Evolutionary conservation across 495 filamentous ascomycete species (phyloP), one percentile per base, ranked within the genome.

Genomic region (Parathielavia hyrcaniae): DNA sequence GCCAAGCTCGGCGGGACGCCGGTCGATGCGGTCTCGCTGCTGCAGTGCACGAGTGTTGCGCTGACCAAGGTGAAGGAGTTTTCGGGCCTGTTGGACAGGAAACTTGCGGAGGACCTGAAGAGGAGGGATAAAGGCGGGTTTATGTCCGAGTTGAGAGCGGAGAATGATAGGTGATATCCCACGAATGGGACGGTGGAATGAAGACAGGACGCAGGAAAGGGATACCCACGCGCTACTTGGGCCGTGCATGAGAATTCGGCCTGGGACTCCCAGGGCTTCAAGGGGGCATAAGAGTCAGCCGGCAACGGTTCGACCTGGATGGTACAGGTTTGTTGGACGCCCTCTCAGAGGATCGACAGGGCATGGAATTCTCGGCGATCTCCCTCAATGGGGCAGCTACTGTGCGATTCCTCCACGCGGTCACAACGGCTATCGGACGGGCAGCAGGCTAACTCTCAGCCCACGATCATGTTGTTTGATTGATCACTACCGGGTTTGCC

Each of bases 1-100:
- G 85, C 89, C 30, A 98, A 97, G 72, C 81, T 88, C 44, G 89
- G 90, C 1, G 93, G 93, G 8, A 79, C 80, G 17, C 81, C 90
- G 13, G 81, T 95, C 14, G 86, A 93, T 65, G 89, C 90, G 7
- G 73, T 92, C 62, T 74, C 77, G 20, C 68, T 97, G 50, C 73
- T 97, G 46, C 80, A 80, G 51, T 92, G 87, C 67, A 78, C 83
- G 0, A 81, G 72, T 39, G 64, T 86, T 44, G 89, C 91, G 11
- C 66, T 88, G 65, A 77, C 80, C 39, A 95, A 91, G 70, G 89
- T 86, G 11, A 88, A 89, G 75, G 84, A 87, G 62, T 78, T 97
- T 59, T 88, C 85, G 47, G 75, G 77, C 20, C 73, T 85, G 61
- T 77, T 98, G 38, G 83, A 88, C 66, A 76, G 72, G 69, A 82